These are phyloP conservation scores for Crithidia bombi DNA, from an alignment of 208 protist species.

Conservation along the genomic window DNA sequence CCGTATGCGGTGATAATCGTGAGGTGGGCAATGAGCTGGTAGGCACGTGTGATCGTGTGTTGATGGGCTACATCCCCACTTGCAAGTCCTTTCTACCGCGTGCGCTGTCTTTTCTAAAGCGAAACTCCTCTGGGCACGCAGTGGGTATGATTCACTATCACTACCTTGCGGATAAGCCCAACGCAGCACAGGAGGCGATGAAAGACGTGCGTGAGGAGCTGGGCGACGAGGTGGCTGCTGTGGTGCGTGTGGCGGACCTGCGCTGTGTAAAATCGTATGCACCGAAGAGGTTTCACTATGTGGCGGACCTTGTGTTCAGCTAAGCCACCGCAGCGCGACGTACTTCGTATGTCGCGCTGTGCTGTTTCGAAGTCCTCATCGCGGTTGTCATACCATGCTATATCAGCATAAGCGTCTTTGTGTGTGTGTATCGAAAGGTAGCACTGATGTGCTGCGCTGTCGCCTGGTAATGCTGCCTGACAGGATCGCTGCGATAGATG, in stretches of 20 bases:
- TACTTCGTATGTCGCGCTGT: background rate
- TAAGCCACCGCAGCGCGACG: background rate
- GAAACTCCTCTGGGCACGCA: conserved; percentile 15
- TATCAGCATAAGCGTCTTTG: no score
- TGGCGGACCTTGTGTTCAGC: conserved; percentile 74
- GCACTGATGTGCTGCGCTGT: no score
- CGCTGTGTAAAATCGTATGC: conserved; percentile 92
- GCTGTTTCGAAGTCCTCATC: no score
- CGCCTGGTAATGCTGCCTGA: no score
- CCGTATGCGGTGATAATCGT: conserved; percentile 84
- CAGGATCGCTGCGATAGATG: no score
- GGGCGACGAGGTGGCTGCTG: conserved; percentile 40
- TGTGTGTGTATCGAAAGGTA: no score
- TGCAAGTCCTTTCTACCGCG: conserved; percentile 80
- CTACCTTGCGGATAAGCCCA: conserved; percentile 70
- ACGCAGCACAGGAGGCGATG: conserved; percentile 32
- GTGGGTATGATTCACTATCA: conserved; percentile 89
- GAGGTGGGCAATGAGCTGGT: conserved; percentile 68
- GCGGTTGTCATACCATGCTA: no score
- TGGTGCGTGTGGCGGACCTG: conserved; percentile 40
- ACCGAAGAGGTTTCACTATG: conserved; percentile 84
- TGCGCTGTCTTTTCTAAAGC: conserved; percentile 78
- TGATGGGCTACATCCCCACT: conserved; percentile 92
- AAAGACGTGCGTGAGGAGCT: conserved; percentile 59
- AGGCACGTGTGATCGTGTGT: conserved; percentile 84